Percentiles rank a stretch among this genome's conserved stretches.
Conservation (phyloP, 768 basidiomycete species). For the Termitomyces sp. region DNA sequence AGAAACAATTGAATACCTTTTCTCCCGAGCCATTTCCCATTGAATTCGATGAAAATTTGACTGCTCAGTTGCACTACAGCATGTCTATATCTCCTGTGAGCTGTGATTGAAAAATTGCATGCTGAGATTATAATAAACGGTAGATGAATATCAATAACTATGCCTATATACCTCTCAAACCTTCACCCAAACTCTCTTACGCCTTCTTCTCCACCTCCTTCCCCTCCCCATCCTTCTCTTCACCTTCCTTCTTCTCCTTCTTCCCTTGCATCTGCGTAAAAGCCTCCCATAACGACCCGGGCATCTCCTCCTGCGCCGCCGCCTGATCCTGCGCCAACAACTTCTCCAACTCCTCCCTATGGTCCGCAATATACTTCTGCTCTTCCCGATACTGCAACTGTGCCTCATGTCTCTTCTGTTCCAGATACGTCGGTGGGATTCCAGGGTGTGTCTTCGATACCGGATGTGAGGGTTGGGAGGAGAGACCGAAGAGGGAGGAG, state of each 20-base stretch:
- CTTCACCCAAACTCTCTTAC: background rate
- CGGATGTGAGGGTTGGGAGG: constrained; percentile 13
- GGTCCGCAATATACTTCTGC: constrained; percentile 45
- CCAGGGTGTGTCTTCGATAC: constrained; percentile 20
- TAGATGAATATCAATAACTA: background rate
- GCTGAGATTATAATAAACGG: background rate
- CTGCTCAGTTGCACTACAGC: background rate
- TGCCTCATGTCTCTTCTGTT: constrained; percentile 51
- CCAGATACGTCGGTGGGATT: constrained; percentile 51
- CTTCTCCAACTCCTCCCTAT: constrained; percentile 45
- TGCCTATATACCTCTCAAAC: background rate
- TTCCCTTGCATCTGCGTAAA: constrained; percentile 30
- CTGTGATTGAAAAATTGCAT: constrained; percentile 3
- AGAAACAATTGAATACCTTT: background rate
- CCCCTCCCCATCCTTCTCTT: background rate
- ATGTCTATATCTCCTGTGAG: constrained; percentile 1
- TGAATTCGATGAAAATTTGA: background rate
- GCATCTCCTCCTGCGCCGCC: constrained; percentile 36
- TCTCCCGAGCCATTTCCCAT: background rate
- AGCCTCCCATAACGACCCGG: constrained; percentile 49
- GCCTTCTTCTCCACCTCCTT: background rate
- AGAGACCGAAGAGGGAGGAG: constrained; percentile 39
- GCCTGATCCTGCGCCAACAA: constrained; percentile 37
- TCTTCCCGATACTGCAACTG: constrained; percentile 49
- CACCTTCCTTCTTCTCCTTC: constrained; percentile 6